These are phyloP conservation scores for Hysterangium stoloniferum DNA, from an alignment of 768 basidiomycete genomes.

Conservation along the genomic window DNA sequence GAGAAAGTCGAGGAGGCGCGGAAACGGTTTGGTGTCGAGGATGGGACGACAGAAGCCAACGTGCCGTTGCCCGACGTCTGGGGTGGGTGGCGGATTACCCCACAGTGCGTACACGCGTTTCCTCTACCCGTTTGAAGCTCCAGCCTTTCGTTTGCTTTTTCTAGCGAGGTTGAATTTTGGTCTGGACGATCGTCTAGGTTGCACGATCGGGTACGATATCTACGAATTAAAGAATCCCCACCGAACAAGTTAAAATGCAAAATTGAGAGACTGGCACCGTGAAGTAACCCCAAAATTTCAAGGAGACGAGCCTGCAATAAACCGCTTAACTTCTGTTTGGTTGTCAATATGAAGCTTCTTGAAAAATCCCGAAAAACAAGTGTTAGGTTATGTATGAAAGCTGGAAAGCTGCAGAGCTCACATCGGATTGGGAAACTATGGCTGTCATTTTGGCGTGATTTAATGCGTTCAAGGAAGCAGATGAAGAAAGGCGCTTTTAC, in stretches of 20 bases:
- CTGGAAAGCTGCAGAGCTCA: too few species aligned
- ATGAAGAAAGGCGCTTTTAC: too few species aligned
- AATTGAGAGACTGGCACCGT: conserved; percentile 75
- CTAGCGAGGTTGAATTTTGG: conserved; percentile 96
- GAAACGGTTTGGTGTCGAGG: conserved; percentile 45
- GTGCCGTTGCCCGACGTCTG: conserved; percentile 85
- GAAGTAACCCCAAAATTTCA: too few species aligned
- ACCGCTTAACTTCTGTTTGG: too few species aligned
- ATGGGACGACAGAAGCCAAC: conserved; percentile 34
- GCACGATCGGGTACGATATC: conserved; percentile 83
- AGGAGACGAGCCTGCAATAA: too few species aligned
- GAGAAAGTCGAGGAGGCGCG: conserved; percentile 50
- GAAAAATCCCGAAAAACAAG: too few species aligned
- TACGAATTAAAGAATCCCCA: conserved; percentile 40
- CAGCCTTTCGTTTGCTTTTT: background rate
- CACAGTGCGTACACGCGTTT: conserved; percentile 49
- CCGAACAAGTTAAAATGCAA: conserved; percentile 58
- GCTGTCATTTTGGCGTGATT: too few species aligned
- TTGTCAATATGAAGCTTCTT: too few species aligned
- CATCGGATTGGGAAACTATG: too few species aligned
- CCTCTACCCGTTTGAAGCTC: conserved; percentile 4
- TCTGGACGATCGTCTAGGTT: conserved; percentile 90
- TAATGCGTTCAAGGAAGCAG: too few species aligned
- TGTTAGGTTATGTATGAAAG: too few species aligned
- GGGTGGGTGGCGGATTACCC: conserved; percentile 96